A percentile compares a stretch with the other conserved stretches of the same genome.
phyloP scores from a whole-genome alignment of 1,139 yeast species.

The Protomyces inundatus region DNA sequence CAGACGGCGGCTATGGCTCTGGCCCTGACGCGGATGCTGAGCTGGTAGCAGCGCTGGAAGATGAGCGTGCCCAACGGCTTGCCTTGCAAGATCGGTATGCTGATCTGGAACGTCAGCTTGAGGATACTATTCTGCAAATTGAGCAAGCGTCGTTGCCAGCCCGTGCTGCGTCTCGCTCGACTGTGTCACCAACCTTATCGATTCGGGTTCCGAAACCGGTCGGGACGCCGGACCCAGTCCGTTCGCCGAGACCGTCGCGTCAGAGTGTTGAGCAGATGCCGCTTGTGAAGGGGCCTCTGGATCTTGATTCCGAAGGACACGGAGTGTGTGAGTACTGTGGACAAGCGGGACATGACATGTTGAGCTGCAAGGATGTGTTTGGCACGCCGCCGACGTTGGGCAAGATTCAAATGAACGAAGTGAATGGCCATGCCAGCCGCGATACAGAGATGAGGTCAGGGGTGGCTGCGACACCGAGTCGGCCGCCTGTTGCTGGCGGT shows the following conservation, averaged over 20 bases:
- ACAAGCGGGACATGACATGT: conserved; percentile 13
- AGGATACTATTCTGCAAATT: not conserved
- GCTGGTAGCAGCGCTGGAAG: not conserved
- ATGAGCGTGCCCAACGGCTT: not conserved
- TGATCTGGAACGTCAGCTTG: conserved; percentile 3
- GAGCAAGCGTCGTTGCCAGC: not conserved
- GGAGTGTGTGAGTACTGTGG: conserved; percentile 15
- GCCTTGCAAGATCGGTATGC: not conserved
- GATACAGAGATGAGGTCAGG: no score
- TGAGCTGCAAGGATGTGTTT: conserved; percentile 13
- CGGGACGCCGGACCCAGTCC: conserved; percentile 1
- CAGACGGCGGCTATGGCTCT: not conserved
- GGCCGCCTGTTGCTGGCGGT: no score
- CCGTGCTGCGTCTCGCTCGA: not conserved
- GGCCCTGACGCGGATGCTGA: not conserved
- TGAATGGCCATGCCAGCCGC: no score
- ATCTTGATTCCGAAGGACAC: not conserved
- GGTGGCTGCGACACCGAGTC: no score
- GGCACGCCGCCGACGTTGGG: not conserved
- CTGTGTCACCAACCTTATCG: not conserved
- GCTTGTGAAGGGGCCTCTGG: no score
- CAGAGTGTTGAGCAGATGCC: not conserved
- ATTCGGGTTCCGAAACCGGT: not conserved
- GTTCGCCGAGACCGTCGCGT: conserved; percentile 16
- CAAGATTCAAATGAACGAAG: no score